Percentiles rank a stretch among this genome's conserved stretches.
These are phyloP conservation scores for Populus hybrid DNA, from an alignment of 441 rosid genomes.

Conservation along the genomic window DNA sequence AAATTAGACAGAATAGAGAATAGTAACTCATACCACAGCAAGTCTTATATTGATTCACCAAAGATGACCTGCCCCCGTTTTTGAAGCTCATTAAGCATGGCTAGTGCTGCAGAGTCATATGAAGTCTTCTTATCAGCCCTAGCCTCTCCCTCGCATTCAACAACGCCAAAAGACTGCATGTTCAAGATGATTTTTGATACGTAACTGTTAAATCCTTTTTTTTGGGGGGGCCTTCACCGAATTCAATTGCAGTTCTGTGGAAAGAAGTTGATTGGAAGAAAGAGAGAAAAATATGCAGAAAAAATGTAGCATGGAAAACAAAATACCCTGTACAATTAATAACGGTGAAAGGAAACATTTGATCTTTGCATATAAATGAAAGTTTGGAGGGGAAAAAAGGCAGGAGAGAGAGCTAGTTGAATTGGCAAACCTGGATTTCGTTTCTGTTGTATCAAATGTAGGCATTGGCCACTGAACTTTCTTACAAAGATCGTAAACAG, in stretches of 20 bases:
- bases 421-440: conserved; percentile 45
- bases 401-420: neutral
- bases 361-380: neutral
- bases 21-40: neutral
- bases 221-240: conserved; percentile 37
- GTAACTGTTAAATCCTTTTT: conserved; percentile 51
- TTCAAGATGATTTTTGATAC: conserved; percentile 46
- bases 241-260: conserved; percentile 47
- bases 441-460: conserved; percentile 44
- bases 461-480: conserved; percentile 77
- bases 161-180: conserved; percentile 43
- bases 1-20: neutral
- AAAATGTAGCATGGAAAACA: neutral
- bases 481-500: conserved; percentile 66
- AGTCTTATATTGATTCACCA: neutral
- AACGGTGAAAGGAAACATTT: neutral
- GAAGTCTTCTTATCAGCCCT: conserved; percentile 89
- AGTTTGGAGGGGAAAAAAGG: neutral
- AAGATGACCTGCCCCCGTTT: conserved; percentile 48
- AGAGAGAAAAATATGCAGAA: neutral
- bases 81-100: conserved; percentile 58
- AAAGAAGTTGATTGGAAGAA: conserved; percentile 7
- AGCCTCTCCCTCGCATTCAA: conserved; percentile 55
- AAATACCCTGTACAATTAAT: neutral
- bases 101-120: conserved; percentile 70